These are phyloP conservation scores for Vickermania ingenoplastis DNA, from an alignment of 208 protist genomes.

Conservation along the genomic window DNA sequence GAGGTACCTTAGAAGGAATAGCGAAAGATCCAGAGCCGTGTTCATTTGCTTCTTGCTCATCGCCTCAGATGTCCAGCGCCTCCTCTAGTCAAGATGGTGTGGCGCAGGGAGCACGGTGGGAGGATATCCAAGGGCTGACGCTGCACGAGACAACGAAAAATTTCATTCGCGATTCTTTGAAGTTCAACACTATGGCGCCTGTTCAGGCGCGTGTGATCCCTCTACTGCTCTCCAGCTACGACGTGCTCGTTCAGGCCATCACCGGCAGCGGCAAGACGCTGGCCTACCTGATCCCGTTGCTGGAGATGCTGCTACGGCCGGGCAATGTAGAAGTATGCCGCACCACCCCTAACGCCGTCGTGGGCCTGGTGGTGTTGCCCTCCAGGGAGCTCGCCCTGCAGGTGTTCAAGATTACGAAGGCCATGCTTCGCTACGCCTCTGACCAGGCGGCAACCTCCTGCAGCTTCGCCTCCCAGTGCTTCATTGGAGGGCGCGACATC, in stretches of 20 bases:
- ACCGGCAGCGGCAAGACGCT: conserved; percentile 93
- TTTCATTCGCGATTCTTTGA: conserved; percentile 54
- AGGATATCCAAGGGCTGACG: conserved; percentile 68
- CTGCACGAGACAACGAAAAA: conserved; percentile 42
- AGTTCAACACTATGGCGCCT: conserved; percentile 84
- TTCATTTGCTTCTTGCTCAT: too few species aligned
- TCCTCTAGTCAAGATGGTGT: too few species aligned
- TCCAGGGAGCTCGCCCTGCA: conserved; percentile 94
- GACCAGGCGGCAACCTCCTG: conserved; percentile 26
- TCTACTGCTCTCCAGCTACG: conserved; percentile 82
- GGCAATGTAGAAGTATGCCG: conserved; percentile 33
- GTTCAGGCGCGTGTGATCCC: conserved; percentile 90
- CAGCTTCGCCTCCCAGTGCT: conserved; percentile 76
- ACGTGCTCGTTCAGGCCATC: conserved; percentile 90
- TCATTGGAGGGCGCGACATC: conserved; percentile 86
- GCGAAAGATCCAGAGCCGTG: too few species aligned
- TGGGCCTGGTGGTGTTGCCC: conserved; percentile 84
- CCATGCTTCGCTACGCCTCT: conserved; percentile 61
- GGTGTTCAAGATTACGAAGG: conserved; percentile 67
- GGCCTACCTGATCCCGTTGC: conserved; percentile 85
- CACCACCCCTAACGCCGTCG: conserved; percentile 57
- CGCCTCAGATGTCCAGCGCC: too few species aligned
- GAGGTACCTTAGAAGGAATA: too few species aligned
- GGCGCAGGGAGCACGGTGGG: too few species aligned
- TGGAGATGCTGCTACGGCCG: conserved; percentile 80